Evolutionary conservation across 225 moss, liverwort and hornwort species (phyloP).

Genomic region (Sphagnum tenellum): DNA sequence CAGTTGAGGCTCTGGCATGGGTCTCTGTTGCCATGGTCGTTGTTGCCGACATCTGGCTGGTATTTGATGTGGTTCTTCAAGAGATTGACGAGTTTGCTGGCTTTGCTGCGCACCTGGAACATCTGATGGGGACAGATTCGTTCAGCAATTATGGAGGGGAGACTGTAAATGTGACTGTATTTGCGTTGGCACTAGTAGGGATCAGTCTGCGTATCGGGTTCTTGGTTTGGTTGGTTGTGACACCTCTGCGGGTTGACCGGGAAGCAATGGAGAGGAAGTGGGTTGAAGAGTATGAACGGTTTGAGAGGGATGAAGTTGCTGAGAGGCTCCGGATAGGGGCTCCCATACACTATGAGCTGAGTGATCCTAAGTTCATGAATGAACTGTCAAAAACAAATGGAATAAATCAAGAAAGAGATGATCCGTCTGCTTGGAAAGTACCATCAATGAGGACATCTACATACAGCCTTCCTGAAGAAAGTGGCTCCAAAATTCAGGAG

Average conservation of each 20-base stretch:
- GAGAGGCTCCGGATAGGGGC: too few relatives aligned
- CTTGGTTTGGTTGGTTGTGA: slow-evolving; percentile 36
- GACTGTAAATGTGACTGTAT: slow-evolving; percentile 26
- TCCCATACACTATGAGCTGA: too few relatives aligned
- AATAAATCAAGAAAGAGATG: slow-evolving; percentile 8
- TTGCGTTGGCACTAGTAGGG: slow-evolving; percentile 23
- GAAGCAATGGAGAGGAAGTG: slow-evolving; percentile 44
- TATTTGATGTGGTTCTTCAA: slow-evolving; percentile 70
- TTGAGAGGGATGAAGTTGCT: neutral
- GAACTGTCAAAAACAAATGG: slow-evolving; percentile 1
- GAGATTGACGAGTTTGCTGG: slow-evolving; percentile 58
- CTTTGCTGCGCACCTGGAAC: slow-evolving; percentile 42
- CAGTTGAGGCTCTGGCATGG: slow-evolving; percentile 63
- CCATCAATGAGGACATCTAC: slow-evolving; percentile 12
- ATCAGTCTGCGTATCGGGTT: slow-evolving; percentile 28
- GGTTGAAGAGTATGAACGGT: slow-evolving; percentile 38
- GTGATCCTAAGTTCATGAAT: too few relatives aligned
- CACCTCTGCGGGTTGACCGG: slow-evolving; percentile 37
- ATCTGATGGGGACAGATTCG: slow-evolving; percentile 34
- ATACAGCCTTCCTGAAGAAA: slow-evolving; percentile 14
- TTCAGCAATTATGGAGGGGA: slow-evolving; percentile 31
- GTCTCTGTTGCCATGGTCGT: slow-evolving; percentile 44
- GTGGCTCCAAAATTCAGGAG: slow-evolving; percentile 12
- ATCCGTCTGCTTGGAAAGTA: slow-evolving; percentile 15
- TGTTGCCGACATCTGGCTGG: slow-evolving; percentile 61